Base-by-base conservation (phyloP, 2,329 filamentous ascomycete species). In the Hypoxylon sp. region DNA sequence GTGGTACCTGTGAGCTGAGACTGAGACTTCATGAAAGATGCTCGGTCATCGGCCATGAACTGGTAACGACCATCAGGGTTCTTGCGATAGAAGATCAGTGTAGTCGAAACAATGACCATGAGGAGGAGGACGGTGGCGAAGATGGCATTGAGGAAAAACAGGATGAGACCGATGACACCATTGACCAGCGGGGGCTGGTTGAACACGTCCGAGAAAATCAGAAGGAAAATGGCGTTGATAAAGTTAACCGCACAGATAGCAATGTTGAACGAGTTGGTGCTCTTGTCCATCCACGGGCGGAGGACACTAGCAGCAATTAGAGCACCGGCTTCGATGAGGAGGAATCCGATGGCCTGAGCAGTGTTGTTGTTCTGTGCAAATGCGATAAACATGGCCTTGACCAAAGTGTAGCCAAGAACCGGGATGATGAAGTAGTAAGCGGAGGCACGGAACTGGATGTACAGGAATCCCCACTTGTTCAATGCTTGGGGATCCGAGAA, bases 231-330 rank as follows among this genome's bases (percentile, higher is more conserved):
- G 53, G 90, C 85, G 80, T 93, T 95, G 77, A 96, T 81, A 80
- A 96, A 95, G 84, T 95, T 96, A 80, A 95, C 85, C 35, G 89
- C 90, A 64, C 88, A 90, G 75, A 96, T 97, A 66, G 92, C 87
- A 77, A 97, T 95, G 84, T 96, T 96, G 86, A 95, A 95, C 64
- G 90, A 89, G 79, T 97, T 97, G 68, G 93, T 96, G 83, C 93
- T 94, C 88, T 95, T 96, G 85, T 97, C 93, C 93, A 97, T 97
- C 89, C 92, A 97, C n/a, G 93, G 93, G 60, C 92, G 89, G 75
- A 96, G 82, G 54, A 95, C 89, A 75, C 89, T 91, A 60, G 92
- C 89, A 46, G 83, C 87, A 74, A 96, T 90, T 65, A 97, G 85
- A 71, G 91, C 89, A 54, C 81, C 86, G 3, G 89, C 89, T 80